Evolutionary conservation across 306 rosid genomes (phyloP), one percentile per base, ranked within the genome.

Genomic region (Sechiopsis laciniata): DNA sequence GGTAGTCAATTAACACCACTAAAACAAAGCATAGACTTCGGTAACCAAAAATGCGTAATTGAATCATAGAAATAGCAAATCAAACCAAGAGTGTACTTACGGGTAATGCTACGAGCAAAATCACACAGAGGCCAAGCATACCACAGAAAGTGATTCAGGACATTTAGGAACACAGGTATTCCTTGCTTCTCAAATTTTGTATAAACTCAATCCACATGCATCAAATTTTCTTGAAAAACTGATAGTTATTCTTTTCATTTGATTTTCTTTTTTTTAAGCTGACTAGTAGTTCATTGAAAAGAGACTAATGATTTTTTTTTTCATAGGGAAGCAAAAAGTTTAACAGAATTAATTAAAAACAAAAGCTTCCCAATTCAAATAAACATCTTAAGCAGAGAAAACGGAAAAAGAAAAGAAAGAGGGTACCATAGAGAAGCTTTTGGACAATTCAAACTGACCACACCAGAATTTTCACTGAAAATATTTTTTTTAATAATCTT

Each of bases 1-100:
- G 24, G 74, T 78, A 66, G 21, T 54, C 70, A 45, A 32, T 74
- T 77, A 76, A 76, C 76, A 60, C 14, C 74, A 2, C 19, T 15
- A 15, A 71, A 52, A n/a, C 8, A 37, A 53, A 21, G 2, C 55
- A 6, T 7, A 52, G 16, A 45, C 3, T 14, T 42, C 1, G 32
- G 22, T 3, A 32, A 40, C 17, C 48, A 26, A 37, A 59, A 37
- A 26, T 29, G 71, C 37, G 26, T 26, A 60, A 60, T 60, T 19
- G 13, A 60, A 60, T 22, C n/a, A 60, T 13, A 24, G 7, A 42
- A 42, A 32, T 0, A 59, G 24, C 24, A 24, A 60, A 48, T 40
- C 76, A 75, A 67, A 67, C 29, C 72, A 65, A 40, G 11, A 20
- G 53, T 67, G 26, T 40, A 37, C 5, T 1, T 32, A 32, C 26